These are phyloP conservation scores for Piromyces sp. DNA, from an alignment of 192 early-diverging fungal species.

Conservation along the genomic window DNA sequence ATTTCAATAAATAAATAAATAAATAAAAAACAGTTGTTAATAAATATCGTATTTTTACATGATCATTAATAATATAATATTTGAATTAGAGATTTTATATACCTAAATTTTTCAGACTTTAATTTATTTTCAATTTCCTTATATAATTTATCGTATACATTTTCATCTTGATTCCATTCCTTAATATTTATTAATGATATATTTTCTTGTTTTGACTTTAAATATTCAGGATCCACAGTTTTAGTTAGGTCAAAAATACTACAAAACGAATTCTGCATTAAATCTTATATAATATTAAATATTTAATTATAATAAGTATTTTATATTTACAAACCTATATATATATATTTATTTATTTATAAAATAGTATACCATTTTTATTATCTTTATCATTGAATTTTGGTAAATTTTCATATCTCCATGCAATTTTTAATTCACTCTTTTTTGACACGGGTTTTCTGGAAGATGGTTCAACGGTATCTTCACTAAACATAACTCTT, in stretches of 20 bases:
- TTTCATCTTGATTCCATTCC: constrained; percentile 14
- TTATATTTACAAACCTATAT: too few species aligned
- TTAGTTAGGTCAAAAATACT: not conserved
- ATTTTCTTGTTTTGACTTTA: not conserved
- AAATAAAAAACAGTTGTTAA: constrained; percentile 1
- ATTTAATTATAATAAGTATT: too few species aligned
- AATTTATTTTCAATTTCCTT: constrained; percentile 32
- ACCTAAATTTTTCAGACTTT: constrained; percentile 49
- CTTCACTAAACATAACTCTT: constrained; percentile 2
- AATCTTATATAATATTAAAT: too few species aligned
- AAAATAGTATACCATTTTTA: not conserved
- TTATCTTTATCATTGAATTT: constrained; percentile 34
- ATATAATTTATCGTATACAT: constrained; percentile 14
- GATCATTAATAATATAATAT: too few species aligned
- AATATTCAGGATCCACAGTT: not conserved
- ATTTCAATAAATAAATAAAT: constrained; percentile 8
- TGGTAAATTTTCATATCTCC: constrained; percentile 79
- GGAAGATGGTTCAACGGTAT: not conserved
- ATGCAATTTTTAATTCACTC: constrained; percentile 66
- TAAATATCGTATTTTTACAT: constrained; percentile 1
- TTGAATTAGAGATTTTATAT: constrained; percentile 4
- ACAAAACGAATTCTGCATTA: not conserved
- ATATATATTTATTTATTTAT: too few species aligned
- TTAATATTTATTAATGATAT: not conserved
- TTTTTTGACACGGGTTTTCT: constrained; percentile 6